Conservation (phyloP, 2,329 filamentous ascomycete genomes). For the Cylindrodendrum hubeiense region DNA sequence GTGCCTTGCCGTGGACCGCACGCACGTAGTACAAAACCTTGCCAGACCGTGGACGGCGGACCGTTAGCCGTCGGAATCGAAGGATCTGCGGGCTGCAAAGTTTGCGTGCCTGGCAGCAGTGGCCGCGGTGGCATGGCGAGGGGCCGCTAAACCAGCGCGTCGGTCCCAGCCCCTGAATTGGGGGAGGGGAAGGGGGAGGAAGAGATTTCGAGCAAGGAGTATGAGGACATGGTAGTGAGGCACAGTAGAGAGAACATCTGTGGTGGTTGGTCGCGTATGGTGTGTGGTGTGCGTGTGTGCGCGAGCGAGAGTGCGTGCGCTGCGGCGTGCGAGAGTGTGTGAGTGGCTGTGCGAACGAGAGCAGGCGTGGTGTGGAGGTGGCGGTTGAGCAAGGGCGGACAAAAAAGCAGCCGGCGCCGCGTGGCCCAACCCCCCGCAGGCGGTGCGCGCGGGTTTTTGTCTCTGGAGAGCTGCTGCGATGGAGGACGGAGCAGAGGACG, state of each 20-base stretch:
- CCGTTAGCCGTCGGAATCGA: background rate
- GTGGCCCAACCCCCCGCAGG: background rate
- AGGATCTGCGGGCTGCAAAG: conserved; percentile 3
- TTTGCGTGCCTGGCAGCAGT: conserved; percentile 16
- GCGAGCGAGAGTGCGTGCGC: background rate
- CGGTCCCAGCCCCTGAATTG: conserved; percentile 18
- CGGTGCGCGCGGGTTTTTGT: background rate
- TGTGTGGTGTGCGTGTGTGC: background rate
- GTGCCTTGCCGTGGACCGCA: background rate
- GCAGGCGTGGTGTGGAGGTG: background rate
- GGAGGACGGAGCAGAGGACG: background rate
- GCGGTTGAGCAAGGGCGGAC: conserved; percentile 2
- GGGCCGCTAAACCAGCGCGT: conserved; percentile 4
- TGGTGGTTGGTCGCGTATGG: background rate
- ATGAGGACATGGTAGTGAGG: background rate
- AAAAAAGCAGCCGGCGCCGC: conserved; percentile 21
- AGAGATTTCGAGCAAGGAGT: background rate
- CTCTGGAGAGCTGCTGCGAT: no score
- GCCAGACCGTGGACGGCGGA: background rate
- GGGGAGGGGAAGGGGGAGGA: background rate
- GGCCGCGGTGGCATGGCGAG: background rate
- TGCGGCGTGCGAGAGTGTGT: background rate
- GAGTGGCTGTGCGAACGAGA: conserved; percentile 7
- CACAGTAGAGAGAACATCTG: background rate
- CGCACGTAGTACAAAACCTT: no score